A percentile compares a stretch with the other conserved stretches of the same genome.
Conservation (phyloP, 306 rosid species). For the Quercus cerris region DNA sequence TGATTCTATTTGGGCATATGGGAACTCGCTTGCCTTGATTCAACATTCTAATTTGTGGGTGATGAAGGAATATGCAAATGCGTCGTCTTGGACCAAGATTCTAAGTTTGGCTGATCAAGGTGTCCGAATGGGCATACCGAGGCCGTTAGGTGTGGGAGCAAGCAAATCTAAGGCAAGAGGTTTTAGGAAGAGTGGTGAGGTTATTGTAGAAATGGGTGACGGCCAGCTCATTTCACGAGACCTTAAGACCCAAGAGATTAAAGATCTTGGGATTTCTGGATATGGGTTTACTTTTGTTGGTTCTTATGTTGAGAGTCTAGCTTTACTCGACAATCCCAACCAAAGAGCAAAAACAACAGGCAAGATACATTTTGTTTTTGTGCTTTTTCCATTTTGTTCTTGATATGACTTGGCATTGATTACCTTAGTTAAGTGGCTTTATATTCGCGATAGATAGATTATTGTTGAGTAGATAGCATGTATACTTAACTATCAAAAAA, state of each 20-base stretch:
- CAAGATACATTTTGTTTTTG: too few species aligned
- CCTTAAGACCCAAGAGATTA: not conserved
- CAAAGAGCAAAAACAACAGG: too few species aligned
- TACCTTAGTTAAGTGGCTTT: too few species aligned
- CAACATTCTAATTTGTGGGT: conserved; percentile 14
- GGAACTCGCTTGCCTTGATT: conserved; percentile 13
- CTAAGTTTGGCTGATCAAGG: not conserved
- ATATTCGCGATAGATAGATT: too few species aligned
- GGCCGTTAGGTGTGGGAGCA: not conserved
- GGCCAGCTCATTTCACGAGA: conserved; percentile 13
- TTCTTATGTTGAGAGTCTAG: conserved; percentile 31
- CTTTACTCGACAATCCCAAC: conserved; percentile 15
- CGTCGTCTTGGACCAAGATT: conserved; percentile 24
- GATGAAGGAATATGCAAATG: conserved; percentile 33
- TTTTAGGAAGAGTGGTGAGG: conserved; percentile 8
- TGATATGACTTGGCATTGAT: too few species aligned
- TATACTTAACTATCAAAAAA: too few species aligned
- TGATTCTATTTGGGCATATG: conserved; percentile 9
- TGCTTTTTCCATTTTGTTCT: too few species aligned
- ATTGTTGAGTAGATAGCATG: too few species aligned
- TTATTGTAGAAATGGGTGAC: conserved; percentile 3
- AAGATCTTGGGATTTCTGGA: conserved; percentile 14
- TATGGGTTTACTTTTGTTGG: conserved; percentile 9
- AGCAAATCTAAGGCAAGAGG: not conserved
- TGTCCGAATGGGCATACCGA: not conserved